These are phyloP conservation scores for Centaurea solstitialis DNA, from an alignment of 129 eudicot genomes.

Conservation along the genomic window DNA sequence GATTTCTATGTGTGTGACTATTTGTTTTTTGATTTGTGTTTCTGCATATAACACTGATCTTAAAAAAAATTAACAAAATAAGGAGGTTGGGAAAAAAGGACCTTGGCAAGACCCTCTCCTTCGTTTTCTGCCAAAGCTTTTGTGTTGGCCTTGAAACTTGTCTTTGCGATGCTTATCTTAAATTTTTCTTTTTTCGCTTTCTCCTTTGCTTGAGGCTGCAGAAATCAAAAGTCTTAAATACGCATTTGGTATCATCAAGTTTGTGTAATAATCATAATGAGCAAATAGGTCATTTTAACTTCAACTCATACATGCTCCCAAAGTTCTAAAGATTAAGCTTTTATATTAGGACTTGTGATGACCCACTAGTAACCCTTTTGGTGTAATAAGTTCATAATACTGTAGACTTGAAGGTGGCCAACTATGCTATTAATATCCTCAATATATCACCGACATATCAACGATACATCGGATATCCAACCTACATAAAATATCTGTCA, in stretches of 20 bases:
- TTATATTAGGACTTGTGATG: neutral
- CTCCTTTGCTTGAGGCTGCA: constrained; percentile 96
- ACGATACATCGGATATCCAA: too few relatives aligned
- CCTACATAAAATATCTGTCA: too few relatives aligned
- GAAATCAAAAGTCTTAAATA: constrained; percentile 6
- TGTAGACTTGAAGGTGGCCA: neutral
- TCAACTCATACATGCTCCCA: neutral
- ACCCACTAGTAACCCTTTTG: neutral
- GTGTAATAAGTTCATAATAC: neutral
- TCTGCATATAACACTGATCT: neutral
- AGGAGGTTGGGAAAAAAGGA: constrained; percentile 11
- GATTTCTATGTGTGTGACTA: neutral
- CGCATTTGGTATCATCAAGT: neutral
- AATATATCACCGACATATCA: too few relatives aligned
- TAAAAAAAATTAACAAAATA: neutral
- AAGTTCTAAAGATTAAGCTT: neutral
- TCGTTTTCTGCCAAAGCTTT: constrained; percentile 99
- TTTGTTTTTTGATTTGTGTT: neutral
- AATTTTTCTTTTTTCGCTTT: constrained; percentile 87
- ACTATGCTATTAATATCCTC: too few relatives aligned
- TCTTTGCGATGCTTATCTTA: constrained; percentile 78
- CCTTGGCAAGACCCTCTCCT: constrained; percentile 99
- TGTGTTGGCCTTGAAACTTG: constrained; percentile 98
- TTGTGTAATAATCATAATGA: constrained; percentile 4
- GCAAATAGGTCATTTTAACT: neutral